Evolutionary conservation across 257 asterid genomes (phyloP).

Genomic region (Solanum infundibuliforme): DNA sequence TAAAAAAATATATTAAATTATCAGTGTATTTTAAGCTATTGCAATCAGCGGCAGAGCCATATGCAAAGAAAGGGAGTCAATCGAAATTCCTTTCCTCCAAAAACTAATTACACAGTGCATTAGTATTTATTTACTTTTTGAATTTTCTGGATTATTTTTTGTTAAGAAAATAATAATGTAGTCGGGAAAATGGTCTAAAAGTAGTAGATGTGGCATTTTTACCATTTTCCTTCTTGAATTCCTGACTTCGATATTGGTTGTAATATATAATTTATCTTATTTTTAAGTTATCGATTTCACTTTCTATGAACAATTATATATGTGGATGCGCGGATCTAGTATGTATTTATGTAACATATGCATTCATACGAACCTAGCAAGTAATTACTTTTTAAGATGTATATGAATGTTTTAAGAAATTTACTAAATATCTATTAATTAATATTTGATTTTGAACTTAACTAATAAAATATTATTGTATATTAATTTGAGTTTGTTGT

Average conservation of each 20-base stretch:
- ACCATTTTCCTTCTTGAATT: not conserved
- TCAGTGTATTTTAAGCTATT: too few relatives aligned
- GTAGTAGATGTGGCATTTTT: not conserved
- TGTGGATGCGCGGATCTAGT: not conserved
- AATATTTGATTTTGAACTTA: not conserved
- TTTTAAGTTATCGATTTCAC: not conserved
- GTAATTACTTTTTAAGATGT: not conserved
- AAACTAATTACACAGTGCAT: too few relatives aligned
- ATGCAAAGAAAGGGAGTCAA: too few relatives aligned
- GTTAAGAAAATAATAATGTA: not conserved
- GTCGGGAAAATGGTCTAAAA: not conserved
- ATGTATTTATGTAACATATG: not conserved
- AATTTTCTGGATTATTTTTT: not conserved
- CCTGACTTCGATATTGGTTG: not conserved
- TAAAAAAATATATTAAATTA: too few relatives aligned
- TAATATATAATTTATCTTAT: not conserved
- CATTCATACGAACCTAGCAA: not conserved
- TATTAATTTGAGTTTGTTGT: not conserved
- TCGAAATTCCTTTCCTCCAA: too few relatives aligned
- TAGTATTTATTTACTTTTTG: too few relatives aligned
- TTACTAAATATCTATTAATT: not conserved
- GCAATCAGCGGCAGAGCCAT: too few relatives aligned
- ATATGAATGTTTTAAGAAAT: too few relatives aligned
- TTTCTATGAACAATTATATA: not conserved
- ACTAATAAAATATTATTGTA: not conserved